Evolutionary conservation across 768 basidiomycete genomes (phyloP).

Genomic region (Termitomyces sp.): DNA sequence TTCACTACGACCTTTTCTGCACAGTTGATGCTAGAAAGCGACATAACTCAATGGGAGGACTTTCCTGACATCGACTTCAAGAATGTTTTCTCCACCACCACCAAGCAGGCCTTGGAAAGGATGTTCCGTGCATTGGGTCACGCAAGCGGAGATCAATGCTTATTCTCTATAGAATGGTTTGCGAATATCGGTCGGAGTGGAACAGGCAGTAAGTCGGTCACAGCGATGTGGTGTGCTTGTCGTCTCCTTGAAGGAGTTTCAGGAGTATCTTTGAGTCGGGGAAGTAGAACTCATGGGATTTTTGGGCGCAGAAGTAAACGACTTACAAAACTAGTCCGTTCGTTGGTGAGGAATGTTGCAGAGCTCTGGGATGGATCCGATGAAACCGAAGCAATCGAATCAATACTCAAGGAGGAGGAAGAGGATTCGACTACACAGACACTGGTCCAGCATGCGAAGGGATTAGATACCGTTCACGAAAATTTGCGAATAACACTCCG

Average conservation of each 20-base stretch:
- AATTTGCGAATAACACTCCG: constrained; percentile 43
- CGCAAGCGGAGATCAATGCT: constrained; percentile 60
- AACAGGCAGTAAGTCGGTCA: constrained; percentile 40
- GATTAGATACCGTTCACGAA: constrained; percentile 57
- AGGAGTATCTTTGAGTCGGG: constrained; percentile 34
- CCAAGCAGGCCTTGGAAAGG: constrained; percentile 48
- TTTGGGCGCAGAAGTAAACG: constrained; percentile 35
- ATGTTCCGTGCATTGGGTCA: constrained; percentile 74
- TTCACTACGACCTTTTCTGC: constrained; percentile 42
- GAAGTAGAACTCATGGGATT: constrained; percentile 18
- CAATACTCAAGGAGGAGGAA: constrained; percentile 14
- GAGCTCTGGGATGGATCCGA: constrained; percentile 60
- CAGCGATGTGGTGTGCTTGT: constrained; percentile 83
- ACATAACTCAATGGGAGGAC: constrained; percentile 23
- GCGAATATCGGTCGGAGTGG: constrained; percentile 44
- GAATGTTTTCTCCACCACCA: constrained; percentile 44
- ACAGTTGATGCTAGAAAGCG: constrained; percentile 53
- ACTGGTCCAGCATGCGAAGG: constrained; percentile 58
- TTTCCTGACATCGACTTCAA: constrained; percentile 62
- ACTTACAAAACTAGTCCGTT: constrained; percentile 59
- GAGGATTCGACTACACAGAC: constrained; percentile 28
- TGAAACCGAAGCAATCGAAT: constrained; percentile 11
- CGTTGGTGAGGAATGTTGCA: constrained; percentile 56
- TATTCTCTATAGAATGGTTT: constrained; percentile 85
- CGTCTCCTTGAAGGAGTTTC: constrained; percentile 71